These are phyloP conservation scores for Leccinum rimulosum DNA, from an alignment of 768 basidiomycete genomes.

Conservation along the genomic window DNA sequence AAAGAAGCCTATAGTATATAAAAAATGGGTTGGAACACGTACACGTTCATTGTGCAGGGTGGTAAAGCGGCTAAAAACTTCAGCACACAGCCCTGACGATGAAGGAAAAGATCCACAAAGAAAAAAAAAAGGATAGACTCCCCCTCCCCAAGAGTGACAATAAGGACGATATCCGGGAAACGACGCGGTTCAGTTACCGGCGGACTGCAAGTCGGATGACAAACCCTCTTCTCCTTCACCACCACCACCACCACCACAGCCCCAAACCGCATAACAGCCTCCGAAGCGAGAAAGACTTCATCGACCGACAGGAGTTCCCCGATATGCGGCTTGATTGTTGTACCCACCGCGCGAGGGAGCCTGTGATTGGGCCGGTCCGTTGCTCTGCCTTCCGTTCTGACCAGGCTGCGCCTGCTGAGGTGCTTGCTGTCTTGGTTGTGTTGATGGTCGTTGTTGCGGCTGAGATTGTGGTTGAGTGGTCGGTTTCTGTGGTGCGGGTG, in stretches of 20 bases:
- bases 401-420: slow-evolving; percentile 23
- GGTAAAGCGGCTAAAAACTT: slow-evolving; percentile 11
- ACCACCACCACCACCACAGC: background rate
- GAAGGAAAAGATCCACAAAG: slow-evolving; percentile 11
- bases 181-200: slow-evolving; percentile 9
- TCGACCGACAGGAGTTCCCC: slow-evolving; percentile 29
- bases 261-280: background rate
- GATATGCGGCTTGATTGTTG: slow-evolving; percentile 24
- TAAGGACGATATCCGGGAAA: slow-evolving; percentile 14
- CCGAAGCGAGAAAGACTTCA: slow-evolving; percentile 13
- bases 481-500: slow-evolving; percentile 44
- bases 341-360: slow-evolving; percentile 23
- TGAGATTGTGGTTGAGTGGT: slow-evolving; percentile 36
- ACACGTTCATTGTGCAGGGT: slow-evolving; percentile 17
- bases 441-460: slow-evolving; percentile 21
- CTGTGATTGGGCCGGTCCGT: slow-evolving; percentile 21
- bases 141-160: slow-evolving; percentile 8
- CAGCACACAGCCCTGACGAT: slow-evolving; percentile 12
- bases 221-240: background rate
- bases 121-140: slow-evolving; percentile 13
- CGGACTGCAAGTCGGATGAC: slow-evolving; percentile 15
- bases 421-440: slow-evolving; percentile 29
- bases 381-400: slow-evolving; percentile 32
- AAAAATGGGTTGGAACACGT: slow-evolving; percentile 21
- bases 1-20: slow-evolving; percentile 34